A percentile compares a stretch with the other conserved stretches of the same genome.
Conservation (phyloP, 768 basidiomycete species). For the Pulveroboletus sp. region DNA sequence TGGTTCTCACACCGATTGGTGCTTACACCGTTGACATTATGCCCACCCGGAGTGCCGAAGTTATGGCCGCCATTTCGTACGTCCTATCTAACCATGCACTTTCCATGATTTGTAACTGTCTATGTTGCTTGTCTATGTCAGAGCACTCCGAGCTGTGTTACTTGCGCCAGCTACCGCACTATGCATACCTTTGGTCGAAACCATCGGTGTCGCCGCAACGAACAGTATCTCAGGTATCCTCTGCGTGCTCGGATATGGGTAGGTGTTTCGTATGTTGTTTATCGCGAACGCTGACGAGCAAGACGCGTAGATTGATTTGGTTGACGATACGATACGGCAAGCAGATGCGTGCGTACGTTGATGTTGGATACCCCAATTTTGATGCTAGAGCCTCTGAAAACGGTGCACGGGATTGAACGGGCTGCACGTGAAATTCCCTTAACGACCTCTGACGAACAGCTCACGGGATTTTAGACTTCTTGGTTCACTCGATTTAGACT, state of each 20-base stretch:
- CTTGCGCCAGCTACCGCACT: constrained; percentile 13
- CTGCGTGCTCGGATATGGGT: constrained; percentile 53
- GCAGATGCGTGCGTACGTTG: constrained; percentile 52
- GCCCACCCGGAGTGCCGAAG: constrained; percentile 60
- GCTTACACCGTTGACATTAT: constrained; percentile 62
- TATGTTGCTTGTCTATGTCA: not conserved
- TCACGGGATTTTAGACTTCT: too few species aligned
- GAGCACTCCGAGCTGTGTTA: constrained; percentile 24
- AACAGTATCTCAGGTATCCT: constrained; percentile 46
- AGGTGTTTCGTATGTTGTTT: constrained; percentile 21
- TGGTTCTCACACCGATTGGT: constrained; percentile 53
- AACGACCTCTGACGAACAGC: too few species aligned
- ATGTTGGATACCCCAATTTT: constrained; percentile 50
- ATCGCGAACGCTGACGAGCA: not conserved
- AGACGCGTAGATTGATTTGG: constrained; percentile 49
- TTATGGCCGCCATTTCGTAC: constrained; percentile 53
- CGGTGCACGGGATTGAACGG: not conserved
- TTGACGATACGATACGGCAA: constrained; percentile 55
- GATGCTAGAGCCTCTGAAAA: not conserved
- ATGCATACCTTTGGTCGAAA: constrained; percentile 45
- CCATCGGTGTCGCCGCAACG: constrained; percentile 49
- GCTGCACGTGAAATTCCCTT: too few species aligned
- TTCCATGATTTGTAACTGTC: not conserved
- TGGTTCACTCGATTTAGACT: too few species aligned
- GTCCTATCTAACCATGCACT: constrained; percentile 24